Evolutionary conservation across 495 filamentous ascomycete species (phyloP).

Genomic region (Penicillium argentinense): DNA sequence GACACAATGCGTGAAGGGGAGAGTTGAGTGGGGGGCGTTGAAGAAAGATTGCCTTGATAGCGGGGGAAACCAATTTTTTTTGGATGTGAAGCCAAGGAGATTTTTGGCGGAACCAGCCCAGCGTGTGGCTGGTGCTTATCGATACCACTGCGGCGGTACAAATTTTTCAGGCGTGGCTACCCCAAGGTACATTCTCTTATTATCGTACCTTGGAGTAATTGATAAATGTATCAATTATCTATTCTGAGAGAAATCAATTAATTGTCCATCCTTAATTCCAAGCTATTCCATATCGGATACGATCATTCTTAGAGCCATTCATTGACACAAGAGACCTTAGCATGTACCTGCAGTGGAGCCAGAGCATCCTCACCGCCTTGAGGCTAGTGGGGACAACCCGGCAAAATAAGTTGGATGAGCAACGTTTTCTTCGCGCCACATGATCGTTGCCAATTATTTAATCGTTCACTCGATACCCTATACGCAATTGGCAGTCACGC

Average conservation of each 20-base stretch:
- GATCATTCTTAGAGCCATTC: too few species aligned
- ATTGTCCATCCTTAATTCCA: too few species aligned
- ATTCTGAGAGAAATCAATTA: too few species aligned
- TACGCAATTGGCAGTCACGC: not conserved
- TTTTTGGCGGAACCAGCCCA: constrained; percentile 29
- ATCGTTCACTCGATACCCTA: constrained; percentile 1
- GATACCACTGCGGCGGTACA: constrained; percentile 38
- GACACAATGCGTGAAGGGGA: constrained; percentile 18
- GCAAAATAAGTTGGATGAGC: not conserved
- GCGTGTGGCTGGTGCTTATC: constrained; percentile 44
- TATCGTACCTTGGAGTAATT: too few species aligned
- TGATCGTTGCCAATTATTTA: not conserved
- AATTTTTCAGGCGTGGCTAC: too few species aligned
- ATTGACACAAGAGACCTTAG: too few species aligned
- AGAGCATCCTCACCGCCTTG: too few species aligned
- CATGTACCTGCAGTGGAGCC: too few species aligned
- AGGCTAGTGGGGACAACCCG: not conserved
- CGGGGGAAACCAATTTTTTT: constrained; percentile 26
- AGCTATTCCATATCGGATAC: too few species aligned
- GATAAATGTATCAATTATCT: too few species aligned
- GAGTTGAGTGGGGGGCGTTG: constrained; percentile 15
- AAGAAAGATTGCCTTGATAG: constrained; percentile 22
- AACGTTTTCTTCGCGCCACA: not conserved
- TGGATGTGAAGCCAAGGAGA: too few species aligned
- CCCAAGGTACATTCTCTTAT: too few species aligned